phyloP scores from a whole-genome alignment of 257 asterid genomes.

The Solanum pennellii region DNA sequence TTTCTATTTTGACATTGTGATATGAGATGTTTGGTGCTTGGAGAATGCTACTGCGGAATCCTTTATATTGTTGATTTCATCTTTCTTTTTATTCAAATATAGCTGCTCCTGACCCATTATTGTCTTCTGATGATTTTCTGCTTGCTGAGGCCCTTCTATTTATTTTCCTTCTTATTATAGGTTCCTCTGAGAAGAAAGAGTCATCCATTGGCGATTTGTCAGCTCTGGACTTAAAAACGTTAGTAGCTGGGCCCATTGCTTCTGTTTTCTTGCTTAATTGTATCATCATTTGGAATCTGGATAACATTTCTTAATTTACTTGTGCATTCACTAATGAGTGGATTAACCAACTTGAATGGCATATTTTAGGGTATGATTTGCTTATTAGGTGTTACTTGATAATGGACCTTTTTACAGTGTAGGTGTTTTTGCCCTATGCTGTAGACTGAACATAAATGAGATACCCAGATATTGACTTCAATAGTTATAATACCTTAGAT shows the following conservation, averaged over 20 bases:
- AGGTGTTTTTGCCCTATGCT: background rate
- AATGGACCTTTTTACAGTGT: background rate
- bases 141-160: constrained; percentile 5
- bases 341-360: background rate
- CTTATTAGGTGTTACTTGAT: background rate
- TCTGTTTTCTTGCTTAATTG: background rate
- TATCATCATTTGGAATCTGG: background rate
- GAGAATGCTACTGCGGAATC: background rate
- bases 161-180: constrained; percentile 18
- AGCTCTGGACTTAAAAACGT: constrained; percentile 71
- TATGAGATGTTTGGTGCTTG: background rate
- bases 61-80: background rate
- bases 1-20: background rate
- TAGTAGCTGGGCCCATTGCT: constrained; percentile 2
- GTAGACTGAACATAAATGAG: background rate
- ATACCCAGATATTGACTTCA: background rate
- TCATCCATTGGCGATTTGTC: constrained; percentile 57
- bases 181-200: constrained; percentile 53
- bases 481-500: background rate
- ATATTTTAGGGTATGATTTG: background rate
- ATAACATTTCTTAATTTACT: background rate
- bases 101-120: background rate
- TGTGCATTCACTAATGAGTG: background rate
- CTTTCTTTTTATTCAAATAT: background rate
- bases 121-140: background rate